Evolutionary conservation across 108 stramenopile species (phyloP).

Genomic region (Fragilariopsis cylindrus): DNA sequence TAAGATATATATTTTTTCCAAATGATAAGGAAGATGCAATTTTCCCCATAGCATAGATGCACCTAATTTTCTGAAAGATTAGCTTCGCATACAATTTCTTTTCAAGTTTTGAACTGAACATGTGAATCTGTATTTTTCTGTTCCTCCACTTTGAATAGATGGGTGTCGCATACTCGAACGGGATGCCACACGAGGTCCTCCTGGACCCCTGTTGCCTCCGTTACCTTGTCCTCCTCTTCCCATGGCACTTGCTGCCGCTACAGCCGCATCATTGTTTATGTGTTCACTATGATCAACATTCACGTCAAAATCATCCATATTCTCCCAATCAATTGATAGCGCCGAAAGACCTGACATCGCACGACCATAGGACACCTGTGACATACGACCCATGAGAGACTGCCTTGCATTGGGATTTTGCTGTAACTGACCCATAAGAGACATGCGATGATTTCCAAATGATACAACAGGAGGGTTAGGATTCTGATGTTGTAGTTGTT

Average conservation of each 20-base stretch:
- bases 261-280: conserved; percentile 66
- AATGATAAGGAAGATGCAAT: conserved; percentile 4
- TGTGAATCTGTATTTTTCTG: conserved; percentile 4
- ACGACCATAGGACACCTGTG: conserved; percentile 76
- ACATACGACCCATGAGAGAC: conserved; percentile 43
- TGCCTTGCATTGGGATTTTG: conserved; percentile 8
- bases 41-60: conserved; percentile 2
- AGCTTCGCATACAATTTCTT: not conserved
- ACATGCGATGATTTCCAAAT: conserved; percentile 45
- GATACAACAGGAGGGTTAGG: conserved; percentile 33
- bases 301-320: conserved; percentile 90
- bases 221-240: not conserved
- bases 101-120: conserved; percentile 10
- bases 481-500: not conserved
- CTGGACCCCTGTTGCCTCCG: not conserved
- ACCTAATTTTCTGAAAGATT: conserved; percentile 1
- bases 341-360: conserved; percentile 89
- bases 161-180: not conserved
- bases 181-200: conserved; percentile 13
- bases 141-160: not conserved
- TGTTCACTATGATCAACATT: conserved; percentile 87
- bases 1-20: too few species aligned
- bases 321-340: conserved; percentile 89
- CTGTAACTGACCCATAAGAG: conserved; percentile 31
- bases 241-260: conserved; percentile 15